Evolutionary conservation across 2,329 filamentous ascomycete genomes (phyloP).

Genomic region (Cladosporium sp.): DNA sequence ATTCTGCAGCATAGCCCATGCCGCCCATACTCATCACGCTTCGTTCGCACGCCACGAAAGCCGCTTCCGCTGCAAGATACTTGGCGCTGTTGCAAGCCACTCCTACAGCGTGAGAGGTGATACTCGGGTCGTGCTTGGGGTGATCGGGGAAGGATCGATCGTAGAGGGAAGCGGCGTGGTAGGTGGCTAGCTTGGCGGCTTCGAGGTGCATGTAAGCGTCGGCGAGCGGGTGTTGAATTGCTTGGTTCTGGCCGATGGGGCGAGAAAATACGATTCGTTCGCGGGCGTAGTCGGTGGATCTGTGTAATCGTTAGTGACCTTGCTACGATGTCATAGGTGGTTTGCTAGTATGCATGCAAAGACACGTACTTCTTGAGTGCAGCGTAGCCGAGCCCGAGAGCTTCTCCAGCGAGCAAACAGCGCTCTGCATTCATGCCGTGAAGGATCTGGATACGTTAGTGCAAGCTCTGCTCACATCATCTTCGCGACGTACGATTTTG

Average conservation of each 20-base stretch:
- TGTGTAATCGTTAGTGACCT: neutral
- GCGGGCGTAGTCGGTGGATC: slow-evolving; percentile 38
- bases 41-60: slow-evolving; percentile 57
- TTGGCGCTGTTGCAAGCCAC: slow-evolving; percentile 56
- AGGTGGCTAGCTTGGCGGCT: slow-evolving; percentile 58
- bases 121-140: slow-evolving; percentile 31
- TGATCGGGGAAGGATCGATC: slow-evolving; percentile 41
- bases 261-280: slow-evolving; percentile 53
- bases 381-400: slow-evolving; percentile 73
- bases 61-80: slow-evolving; percentile 58
- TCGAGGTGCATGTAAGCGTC: slow-evolving; percentile 59
- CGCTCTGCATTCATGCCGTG: slow-evolving; percentile 50
- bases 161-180: slow-evolving; percentile 57
- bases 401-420: slow-evolving; percentile 63
- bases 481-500: slow-evolving; percentile 51
- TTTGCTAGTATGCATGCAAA: neutral
- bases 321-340: neutral
- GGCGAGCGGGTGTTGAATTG: slow-evolving; percentile 56
- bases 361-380: slow-evolving; percentile 39
- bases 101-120: slow-evolving; percentile 46
- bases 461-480: neutral
- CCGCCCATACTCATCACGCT: slow-evolving; percentile 57
- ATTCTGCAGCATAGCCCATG: slow-evolving; percentile 62
- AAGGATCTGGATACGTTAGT: slow-evolving; percentile 29
- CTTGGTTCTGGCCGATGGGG: slow-evolving; percentile 58